phyloP scores from a whole-genome alignment of 2,329 filamentous ascomycete genomes.

The Exophiala oligosperma region DNA sequence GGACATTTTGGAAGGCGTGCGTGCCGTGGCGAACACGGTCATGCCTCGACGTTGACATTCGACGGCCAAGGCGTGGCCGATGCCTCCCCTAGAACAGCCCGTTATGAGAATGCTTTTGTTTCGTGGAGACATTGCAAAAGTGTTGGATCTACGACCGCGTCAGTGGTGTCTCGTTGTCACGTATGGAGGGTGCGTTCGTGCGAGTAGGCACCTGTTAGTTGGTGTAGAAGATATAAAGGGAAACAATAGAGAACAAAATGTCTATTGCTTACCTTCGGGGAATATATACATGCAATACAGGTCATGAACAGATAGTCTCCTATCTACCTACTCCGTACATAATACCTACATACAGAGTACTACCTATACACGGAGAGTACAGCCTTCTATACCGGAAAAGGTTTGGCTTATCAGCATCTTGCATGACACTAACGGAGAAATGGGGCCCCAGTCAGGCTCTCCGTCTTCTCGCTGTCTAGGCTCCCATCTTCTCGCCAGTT shows the following conservation, averaged over 20 bases:
- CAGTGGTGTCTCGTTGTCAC: too few relatives aligned
- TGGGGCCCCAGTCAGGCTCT: too few relatives aligned
- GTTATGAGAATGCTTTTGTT: background rate
- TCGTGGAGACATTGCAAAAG: background rate
- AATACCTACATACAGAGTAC: background rate
- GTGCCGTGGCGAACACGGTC: constrained; percentile 42
- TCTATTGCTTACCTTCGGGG: too few relatives aligned
- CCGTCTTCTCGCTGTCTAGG: too few relatives aligned
- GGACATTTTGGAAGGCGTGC: constrained; percentile 24
- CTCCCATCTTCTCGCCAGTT: too few relatives aligned
- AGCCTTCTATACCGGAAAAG: background rate
- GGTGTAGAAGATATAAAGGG: too few relatives aligned
- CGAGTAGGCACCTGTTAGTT: too few relatives aligned
- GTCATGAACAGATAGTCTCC: too few relatives aligned
- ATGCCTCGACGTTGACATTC: constrained; percentile 36
- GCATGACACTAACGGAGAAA: background rate
- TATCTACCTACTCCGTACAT: too few relatives aligned
- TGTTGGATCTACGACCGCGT: background rate
- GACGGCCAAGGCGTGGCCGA: constrained; percentile 39
- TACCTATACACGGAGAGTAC: background rate
- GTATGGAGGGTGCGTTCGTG: too few relatives aligned
- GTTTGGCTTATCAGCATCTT: background rate
- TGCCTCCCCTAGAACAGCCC: constrained; percentile 31
- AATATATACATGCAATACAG: too few relatives aligned
- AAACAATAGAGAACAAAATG: too few relatives aligned